Evolutionary conservation across 208 protist genomes (phyloP), one percentile per base, ranked within the genome.

Genomic region (Leishmania mexicana): DNA sequence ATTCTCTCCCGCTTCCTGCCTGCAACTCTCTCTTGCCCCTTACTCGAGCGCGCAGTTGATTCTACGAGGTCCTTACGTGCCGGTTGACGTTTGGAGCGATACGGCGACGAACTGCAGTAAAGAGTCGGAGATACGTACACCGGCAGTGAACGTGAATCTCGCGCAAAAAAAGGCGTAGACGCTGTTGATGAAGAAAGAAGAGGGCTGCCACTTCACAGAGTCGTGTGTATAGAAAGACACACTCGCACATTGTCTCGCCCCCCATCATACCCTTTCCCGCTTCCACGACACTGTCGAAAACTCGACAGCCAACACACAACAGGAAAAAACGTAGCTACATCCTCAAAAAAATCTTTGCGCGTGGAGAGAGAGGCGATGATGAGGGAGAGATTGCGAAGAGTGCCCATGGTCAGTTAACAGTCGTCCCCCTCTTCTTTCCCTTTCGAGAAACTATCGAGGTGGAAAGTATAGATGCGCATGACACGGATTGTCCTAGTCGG

Each of bases 271-370:
- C 67, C 67, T 40, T n/a, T 31, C 31, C 47, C 10, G 38, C 35
- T 76, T 38, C n/a, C 47, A 58, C 72, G 38, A 42, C 67, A 62
- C 17, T 31, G 58, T 17, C 76, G 31, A 76, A 2, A 62, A 28
- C 53, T 42, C 28, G 45, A 78, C 40, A 78, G 54, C 58, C 17
- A 78, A 72, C 78, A 78, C 53, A 75, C 65, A 75, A 67, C 74
- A 81, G 80, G 38, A 40, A 76, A 58, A 62, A 78, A 10, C 31
- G 8, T 72, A 17, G 31, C 4, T 31, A 40, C 67, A 47, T 24
- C 4, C 21, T 42, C 67, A 11, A 10, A 47, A 47, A 72, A 24
- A 28, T 49, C 11, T 28, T 15, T n/a, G 24, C 19, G 2, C 67
- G 67, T 47, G 67, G 40, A 24, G 67, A 49, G 38, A 47, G 38